Conservation (phyloP, 768 basidiomycete genomes). For the Obba rivulosa region DNA sequence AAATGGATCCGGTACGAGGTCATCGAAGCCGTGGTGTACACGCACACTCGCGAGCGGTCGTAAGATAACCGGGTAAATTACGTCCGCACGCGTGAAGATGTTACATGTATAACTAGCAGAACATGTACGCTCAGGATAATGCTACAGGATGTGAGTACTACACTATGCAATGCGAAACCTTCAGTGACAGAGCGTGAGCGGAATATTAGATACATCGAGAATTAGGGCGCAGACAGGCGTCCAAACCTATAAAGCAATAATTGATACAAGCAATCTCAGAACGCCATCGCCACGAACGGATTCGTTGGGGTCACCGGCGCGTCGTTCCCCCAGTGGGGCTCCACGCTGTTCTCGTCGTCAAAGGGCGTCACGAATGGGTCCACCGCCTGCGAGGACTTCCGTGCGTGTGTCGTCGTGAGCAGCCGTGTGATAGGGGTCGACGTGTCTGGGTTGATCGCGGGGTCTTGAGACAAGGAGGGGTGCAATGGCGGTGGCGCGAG, state of each 20-base stretch:
- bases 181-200: not conserved
- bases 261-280: conserved; percentile 17
- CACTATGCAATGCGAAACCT: too few relatives aligned
- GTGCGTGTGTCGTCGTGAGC: conserved; percentile 38
- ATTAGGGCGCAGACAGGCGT: not conserved
- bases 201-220: not conserved
- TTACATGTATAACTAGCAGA: too few relatives aligned
- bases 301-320: conserved; percentile 4
- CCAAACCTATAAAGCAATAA: not conserved
- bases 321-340: conserved; percentile 18
- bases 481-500: conserved; percentile 13
- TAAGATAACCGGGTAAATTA: too few relatives aligned
- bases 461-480: conserved; percentile 6
- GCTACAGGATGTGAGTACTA: not conserved
- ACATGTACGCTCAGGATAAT: not conserved
- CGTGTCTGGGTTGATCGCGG: conserved; percentile 15
- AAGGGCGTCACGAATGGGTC: conserved; percentile 76
- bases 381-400: conserved; percentile 34
- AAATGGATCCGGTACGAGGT: too few relatives aligned
- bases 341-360: conserved; percentile 49
- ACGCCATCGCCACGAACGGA: conserved; percentile 22
- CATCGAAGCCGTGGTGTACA: too few relatives aligned
- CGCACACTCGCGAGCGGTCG: too few relatives aligned
- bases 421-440: conserved; percentile 38
- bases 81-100: too few relatives aligned